phyloP scores from a whole-genome alignment of 1,284 basidiomycete genomes.

The Sanguinoderma infundibulare region DNA sequence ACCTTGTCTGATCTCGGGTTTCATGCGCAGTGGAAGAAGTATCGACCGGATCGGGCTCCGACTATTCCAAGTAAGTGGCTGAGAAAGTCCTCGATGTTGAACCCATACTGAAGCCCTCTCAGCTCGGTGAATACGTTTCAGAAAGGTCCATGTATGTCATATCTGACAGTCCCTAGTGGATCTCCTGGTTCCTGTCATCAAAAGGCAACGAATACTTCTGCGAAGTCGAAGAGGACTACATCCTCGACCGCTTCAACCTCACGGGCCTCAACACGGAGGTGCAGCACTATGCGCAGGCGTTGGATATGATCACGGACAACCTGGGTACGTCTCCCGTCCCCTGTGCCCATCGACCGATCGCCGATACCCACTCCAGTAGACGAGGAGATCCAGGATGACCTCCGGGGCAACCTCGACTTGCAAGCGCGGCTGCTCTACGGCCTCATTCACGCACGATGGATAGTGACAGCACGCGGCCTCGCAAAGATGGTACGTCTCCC shows the following conservation, averaged over 20 bases:
- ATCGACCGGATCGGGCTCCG: constrained; percentile 86
- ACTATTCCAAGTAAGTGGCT: constrained; percentile 79
- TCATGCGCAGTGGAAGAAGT: constrained; percentile 74
- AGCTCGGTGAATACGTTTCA: constrained; percentile 42
- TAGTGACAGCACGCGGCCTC: constrained; percentile 91
- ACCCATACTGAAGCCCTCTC: constrained; percentile 6
- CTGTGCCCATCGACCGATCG: not conserved
- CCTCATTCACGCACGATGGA: constrained; percentile 96
- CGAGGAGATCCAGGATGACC: constrained; percentile 80
- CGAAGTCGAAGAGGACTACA: constrained; percentile 99
- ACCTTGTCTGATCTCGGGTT: not conserved
- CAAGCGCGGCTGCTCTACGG: constrained; percentile 93
- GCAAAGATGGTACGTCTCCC: constrained; percentile 87
- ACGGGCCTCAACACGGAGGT: constrained; percentile 98
- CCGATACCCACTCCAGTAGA: constrained; percentile 44
- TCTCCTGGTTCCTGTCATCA: constrained; percentile 98
- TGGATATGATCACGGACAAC: constrained; percentile 95
- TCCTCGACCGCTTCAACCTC: constrained; percentile 97
- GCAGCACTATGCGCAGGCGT: constrained; percentile 90
- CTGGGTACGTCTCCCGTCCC: constrained; percentile 65
- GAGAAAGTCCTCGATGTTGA: constrained; percentile 17
- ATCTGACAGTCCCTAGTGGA: constrained; percentile 66
- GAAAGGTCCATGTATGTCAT: not conserved
- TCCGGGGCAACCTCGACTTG: constrained; percentile 84
- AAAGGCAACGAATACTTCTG: constrained; percentile 98